Conservation (phyloP, 441 rosid species). For the Metrosideros polymorpha region DNA sequence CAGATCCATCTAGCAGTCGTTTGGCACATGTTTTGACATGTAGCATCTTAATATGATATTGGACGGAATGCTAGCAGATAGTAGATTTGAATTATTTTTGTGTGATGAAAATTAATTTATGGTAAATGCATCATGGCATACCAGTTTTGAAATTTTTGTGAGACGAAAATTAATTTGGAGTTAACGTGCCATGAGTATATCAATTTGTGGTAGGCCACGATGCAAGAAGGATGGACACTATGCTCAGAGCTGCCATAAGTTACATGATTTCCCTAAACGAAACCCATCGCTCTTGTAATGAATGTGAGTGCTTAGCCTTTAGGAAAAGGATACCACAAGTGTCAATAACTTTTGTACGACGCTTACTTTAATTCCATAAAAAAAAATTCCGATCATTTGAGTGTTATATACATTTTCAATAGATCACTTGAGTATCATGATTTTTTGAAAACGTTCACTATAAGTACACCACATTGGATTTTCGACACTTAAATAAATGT, state of each 20-base stretch:
- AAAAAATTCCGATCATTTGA: background rate
- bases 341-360: background rate
- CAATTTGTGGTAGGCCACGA: background rate
- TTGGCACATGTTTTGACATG: background rate
- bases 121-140: background rate
- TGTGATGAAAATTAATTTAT: background rate
- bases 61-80: background rate
- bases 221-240: background rate
- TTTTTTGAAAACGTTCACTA: background rate
- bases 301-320: background rate
- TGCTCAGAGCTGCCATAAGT: background rate
- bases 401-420: background rate
- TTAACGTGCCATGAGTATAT: background rate
- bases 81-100: background rate
- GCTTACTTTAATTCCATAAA: background rate
- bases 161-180: background rate
- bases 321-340: background rate
- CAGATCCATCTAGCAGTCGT: background rate
- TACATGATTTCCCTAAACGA: background rate
- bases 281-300: background rate
- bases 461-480: accelerated
- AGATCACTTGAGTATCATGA: background rate
- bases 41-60: background rate
- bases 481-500: background rate
- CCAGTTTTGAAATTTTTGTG: background rate